These are phyloP conservation scores for Metschnikowia corniflorae DNA, from an alignment of 805 yeast species.

Conservation along the genomic window DNA sequence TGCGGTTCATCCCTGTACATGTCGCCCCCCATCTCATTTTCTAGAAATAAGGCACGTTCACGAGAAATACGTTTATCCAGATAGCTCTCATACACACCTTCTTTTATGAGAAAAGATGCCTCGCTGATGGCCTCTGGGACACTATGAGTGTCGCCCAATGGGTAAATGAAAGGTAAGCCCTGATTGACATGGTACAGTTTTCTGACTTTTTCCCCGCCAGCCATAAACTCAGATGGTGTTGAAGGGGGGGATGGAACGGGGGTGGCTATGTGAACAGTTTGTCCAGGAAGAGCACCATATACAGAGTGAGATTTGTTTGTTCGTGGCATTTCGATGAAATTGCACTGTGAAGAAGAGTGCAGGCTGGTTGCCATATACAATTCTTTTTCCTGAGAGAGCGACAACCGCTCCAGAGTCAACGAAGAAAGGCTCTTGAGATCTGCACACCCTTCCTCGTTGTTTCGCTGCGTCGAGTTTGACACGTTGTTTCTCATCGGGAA, in stretches of 20 bases:
- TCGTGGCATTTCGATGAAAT: conserved; percentile 55
- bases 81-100: conserved; percentile 62
- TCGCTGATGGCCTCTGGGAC: conserved; percentile 77
- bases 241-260: conserved; percentile 83
- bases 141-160: conserved; percentile 31
- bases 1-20: conserved; percentile 20
- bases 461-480: neutral
- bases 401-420: conserved; percentile 29
- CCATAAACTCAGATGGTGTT: conserved; percentile 42
- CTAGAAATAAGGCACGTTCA: conserved; percentile 67
- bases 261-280: conserved; percentile 70
- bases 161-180: conserved; percentile 64
- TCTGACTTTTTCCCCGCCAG: conserved; percentile 48
- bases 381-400: conserved; percentile 6
- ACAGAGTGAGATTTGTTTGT: conserved; percentile 45
- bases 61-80: conserved; percentile 68
- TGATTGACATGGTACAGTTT: conserved; percentile 63
- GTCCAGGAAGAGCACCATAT: conserved; percentile 47
- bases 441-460: neutral
- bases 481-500: conserved; percentile 58
- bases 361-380: conserved; percentile 37
- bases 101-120: conserved; percentile 65
- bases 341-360: conserved; percentile 53
- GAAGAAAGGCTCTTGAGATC: conserved; percentile 6
- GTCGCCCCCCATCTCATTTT: conserved; percentile 60